phyloP scores from a whole-genome alignment of 1,284 basidiomycete genomes.

The Inonotus hispidus region DNA sequence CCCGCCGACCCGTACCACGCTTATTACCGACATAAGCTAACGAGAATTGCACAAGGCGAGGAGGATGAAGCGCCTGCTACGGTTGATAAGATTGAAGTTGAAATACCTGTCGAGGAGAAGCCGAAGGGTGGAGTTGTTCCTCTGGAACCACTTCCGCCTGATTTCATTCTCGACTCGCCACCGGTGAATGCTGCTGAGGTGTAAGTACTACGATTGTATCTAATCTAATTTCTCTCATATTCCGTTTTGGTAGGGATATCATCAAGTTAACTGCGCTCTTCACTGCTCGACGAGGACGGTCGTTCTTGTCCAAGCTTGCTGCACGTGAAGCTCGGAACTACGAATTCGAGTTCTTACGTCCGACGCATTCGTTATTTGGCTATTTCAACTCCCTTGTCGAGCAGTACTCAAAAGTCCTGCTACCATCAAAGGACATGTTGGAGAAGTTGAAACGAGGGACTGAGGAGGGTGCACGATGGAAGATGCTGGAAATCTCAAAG shows the following conservation, averaged over 20 bases:
- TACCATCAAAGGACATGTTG: constrained; percentile 74
- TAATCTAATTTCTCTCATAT: not conserved
- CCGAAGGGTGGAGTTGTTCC: constrained; percentile 12
- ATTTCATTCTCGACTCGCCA: constrained; percentile 87
- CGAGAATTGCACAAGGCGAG: constrained; percentile 72
- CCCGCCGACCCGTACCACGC: constrained; percentile 94
- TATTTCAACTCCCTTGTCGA: constrained; percentile 98
- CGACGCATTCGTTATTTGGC: constrained; percentile 91
- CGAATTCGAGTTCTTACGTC: constrained; percentile 97
- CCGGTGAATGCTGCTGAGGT: constrained; percentile 88
- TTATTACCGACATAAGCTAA: constrained; percentile 89
- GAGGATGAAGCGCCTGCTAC: constrained; percentile 44
- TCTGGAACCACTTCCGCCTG: constrained; percentile 76
- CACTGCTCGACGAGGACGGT: constrained; percentile 86
- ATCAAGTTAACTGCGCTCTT: constrained; percentile 95
- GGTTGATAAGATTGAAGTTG: constrained; percentile 34
- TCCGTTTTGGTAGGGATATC: constrained; percentile 57
- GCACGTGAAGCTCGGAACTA: constrained; percentile 91
- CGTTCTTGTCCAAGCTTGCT: constrained; percentile 83
- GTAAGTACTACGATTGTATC: constrained; percentile 42
- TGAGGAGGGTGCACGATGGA: constrained; percentile 64
- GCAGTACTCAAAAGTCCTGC: constrained; percentile 89
- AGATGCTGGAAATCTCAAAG: constrained; percentile 69
- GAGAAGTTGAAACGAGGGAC: constrained; percentile 62
- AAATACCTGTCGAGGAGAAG: constrained; percentile 35